These are phyloP conservation scores for Fusarium humuli DNA, from an alignment of 2,329 filamentous ascomycete species.

Conservation along the genomic window DNA sequence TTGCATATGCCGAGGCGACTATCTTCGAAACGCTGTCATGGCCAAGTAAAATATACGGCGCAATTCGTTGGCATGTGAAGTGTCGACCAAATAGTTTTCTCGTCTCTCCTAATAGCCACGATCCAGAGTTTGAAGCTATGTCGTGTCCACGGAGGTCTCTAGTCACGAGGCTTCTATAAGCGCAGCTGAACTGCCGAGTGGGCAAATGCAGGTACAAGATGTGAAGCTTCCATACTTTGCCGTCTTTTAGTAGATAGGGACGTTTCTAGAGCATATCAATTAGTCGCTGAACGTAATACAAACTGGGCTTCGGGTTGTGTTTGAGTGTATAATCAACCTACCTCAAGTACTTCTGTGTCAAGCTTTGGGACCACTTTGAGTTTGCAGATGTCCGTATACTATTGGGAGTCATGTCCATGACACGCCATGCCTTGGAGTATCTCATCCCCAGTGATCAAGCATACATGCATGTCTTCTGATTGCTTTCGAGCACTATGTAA, in stretches of 20 bases:
- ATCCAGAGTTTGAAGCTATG: neutral
- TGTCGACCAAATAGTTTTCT: neutral
- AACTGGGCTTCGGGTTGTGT: neutral
- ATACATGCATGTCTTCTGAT: neutral
- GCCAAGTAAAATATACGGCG: neutral
- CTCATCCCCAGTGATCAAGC: neutral
- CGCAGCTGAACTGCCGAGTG: neutral
- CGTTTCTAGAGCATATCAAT: neutral
- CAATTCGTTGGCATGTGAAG: slow-evolving; percentile 17
- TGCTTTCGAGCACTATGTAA: neutral
- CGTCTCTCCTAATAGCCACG: neutral
- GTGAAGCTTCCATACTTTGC: neutral
- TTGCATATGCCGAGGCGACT: slow-evolving; percentile 20
- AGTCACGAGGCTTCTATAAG: neutral
- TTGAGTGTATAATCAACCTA: neutral
- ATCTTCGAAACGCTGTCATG: neutral
- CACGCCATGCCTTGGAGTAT: neutral
- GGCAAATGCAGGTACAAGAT: neutral
- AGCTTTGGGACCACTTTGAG: neutral
- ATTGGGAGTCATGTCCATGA: neutral
- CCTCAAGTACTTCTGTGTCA: neutral
- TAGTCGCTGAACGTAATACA: neutral
- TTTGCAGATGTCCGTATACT: neutral
- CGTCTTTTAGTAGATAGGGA: neutral
- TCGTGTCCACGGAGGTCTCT: neutral